Base-by-base conservation (phyloP, 805 yeast species). In the Cyberlindnera bimundalis region DNA sequence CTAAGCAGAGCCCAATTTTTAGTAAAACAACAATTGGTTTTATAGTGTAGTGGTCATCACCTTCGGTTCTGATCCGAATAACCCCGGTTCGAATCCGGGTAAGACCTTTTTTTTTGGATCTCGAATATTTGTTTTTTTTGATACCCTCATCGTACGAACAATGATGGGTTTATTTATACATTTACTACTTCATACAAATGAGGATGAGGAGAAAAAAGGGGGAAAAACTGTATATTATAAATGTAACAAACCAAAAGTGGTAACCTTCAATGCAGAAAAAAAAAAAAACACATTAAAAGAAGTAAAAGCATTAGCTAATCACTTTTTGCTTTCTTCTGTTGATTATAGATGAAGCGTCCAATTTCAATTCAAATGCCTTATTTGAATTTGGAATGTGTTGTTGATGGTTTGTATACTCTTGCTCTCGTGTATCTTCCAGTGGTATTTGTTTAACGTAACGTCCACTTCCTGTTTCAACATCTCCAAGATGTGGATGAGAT, bases 301-400 rank as follows among this genome's bases (percentile, higher is more conserved):
- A 27, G n/a, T 14, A 14, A 27, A 13, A 16, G 8, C 29, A 27
- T 10, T 33, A 33, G 15, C 36, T 33, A 15, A 33, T 24, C 12
- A 33, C 47, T 21, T 59, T 56, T 28, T 60, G 55, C 36, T 61
- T 64, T 48, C 73, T 61, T 55, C 73, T 65, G 47, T 63, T 65
- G 6, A 66, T 58, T 30, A 68, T 68, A 0, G 73, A 64, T 1
- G 71, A 64, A 5, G 68, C 53, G 35, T 64, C 58, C 33, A 68
- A 39, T 18, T 51, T 59, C 31, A 68, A 42, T 37, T 67, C 67
- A 40, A 68, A 68, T 43, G 60, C 53, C 11, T 57, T 60, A 21
- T 52, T 13, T 2, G 14, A 37, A 20, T 29, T 43, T 10, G 43
- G 45, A 5, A 39, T 35, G 34, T 45, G 37, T 24, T 23, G 29